Evolutionary conservation across 164 flowering plant species (phyloP).

Genomic region (Euptelea pleiosperma): DNA sequence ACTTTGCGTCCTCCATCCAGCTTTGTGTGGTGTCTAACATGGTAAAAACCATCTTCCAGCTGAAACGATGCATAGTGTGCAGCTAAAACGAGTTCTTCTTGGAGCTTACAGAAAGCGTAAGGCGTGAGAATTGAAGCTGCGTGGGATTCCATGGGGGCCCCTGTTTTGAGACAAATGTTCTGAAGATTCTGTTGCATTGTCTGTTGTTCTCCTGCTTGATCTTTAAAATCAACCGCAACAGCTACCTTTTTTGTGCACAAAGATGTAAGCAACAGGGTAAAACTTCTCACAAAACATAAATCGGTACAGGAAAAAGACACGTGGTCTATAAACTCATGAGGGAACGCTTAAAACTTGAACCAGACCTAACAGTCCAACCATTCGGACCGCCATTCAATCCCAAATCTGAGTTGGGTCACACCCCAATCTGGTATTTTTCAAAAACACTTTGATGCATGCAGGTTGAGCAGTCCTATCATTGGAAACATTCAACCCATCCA

Average conservation of each 20-base stretch:
- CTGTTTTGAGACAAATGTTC: slow-evolving; percentile 82
- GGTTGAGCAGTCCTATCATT: no score
- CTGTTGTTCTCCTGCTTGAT: slow-evolving; percentile 90
- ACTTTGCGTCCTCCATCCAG: slow-evolving; percentile 82
- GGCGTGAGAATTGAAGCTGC: slow-evolving; percentile 88
- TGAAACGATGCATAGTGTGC: slow-evolving; percentile 89
- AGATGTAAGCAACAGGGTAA: no score
- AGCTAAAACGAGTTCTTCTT: slow-evolving; percentile 87
- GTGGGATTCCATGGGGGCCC: slow-evolving; percentile 97
- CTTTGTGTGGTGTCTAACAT: slow-evolving; percentile 85
- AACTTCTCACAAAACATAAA: no score
- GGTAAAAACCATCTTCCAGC: slow-evolving; percentile 60
- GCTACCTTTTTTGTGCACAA: slow-evolving; percentile 52
- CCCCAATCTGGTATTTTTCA: no score
- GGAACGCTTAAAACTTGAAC: no score
- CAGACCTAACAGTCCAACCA: no score
- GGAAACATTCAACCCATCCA: no score
- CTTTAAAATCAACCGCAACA: slow-evolving; percentile 82
- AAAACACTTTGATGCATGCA: no score
- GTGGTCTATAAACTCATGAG: no score
- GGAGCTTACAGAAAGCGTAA: slow-evolving; percentile 84
- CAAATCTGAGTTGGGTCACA: no score
- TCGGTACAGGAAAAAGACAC: no score
- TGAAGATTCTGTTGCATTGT: slow-evolving; percentile 96
- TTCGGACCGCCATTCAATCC: no score